Conservation (phyloP, 495 filamentous ascomycete species). For the Astrocystis sublimbata region DNA sequence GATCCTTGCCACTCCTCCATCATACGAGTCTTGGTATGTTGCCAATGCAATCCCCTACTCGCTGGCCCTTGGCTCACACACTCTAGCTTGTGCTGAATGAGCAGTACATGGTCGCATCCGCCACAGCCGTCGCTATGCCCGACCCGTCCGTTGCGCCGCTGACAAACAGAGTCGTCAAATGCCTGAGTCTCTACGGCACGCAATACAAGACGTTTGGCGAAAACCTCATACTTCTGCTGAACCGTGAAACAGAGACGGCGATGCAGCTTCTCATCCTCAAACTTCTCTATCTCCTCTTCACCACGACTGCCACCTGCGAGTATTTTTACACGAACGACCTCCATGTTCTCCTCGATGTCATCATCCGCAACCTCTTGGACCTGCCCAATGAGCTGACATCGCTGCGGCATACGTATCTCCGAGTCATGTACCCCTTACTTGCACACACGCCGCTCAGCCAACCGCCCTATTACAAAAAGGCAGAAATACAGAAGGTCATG, state of each 20-base stretch:
- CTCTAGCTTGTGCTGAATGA: conserved; percentile 90
- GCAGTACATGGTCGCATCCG: conserved; percentile 88
- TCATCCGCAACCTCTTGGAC: conserved; percentile 93
- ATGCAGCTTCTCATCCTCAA: conserved; percentile 94
- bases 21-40: conserved; percentile 82
- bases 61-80: conserved; percentile 18
- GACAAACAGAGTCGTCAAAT: conserved; percentile 92
- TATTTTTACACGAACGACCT: conserved; percentile 99
- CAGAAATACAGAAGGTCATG: conserved; percentile 78
- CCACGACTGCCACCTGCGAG: conserved; percentile 84
- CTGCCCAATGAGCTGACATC: conserved; percentile 77
- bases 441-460: conserved; percentile 85
- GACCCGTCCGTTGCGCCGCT: conserved; percentile 49
- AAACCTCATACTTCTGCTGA: conserved; percentile 94
- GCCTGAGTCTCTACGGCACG: conserved; percentile 75
- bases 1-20: conserved; percentile 97
- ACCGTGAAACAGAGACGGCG: conserved; percentile 91
- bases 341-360: conserved; percentile 90
- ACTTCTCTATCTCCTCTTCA: conserved; percentile 91
- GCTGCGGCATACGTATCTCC: conserved; percentile 94
- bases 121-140: conserved; percentile 57
- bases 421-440: conserved; percentile 87
- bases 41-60: conserved; percentile 4
- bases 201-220: conserved; percentile 93
- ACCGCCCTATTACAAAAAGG: conserved; percentile 85